Conservation (phyloP, 2,329 filamentous ascomycete genomes). For the Ceratocystiopsis sp. region DNA sequence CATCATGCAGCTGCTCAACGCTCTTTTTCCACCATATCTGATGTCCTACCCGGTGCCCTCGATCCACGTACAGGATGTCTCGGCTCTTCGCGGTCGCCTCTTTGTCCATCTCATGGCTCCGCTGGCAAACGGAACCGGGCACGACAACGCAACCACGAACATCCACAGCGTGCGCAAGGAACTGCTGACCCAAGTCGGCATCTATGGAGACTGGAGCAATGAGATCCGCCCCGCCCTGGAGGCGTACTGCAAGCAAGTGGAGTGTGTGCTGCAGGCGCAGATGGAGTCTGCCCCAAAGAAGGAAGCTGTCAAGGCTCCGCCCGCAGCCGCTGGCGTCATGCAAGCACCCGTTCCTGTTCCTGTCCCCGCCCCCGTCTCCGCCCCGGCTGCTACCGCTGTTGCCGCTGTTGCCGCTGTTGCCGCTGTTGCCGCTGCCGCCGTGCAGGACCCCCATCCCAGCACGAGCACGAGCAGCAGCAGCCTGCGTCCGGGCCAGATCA, state of each 20-base stretch:
- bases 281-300: too few relatives aligned
- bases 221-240: conserved; percentile 5
- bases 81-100: conserved; percentile 3
- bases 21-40: conserved; percentile 10
- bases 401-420: too few relatives aligned
- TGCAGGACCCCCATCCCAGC: too few relatives aligned
- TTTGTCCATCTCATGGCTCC: conserved; percentile 5
- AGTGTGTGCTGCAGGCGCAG: neutral
- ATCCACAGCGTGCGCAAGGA: neutral
- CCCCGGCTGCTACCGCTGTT: too few relatives aligned
- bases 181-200: conserved; percentile 2
- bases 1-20: conserved; percentile 9
- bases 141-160: neutral
- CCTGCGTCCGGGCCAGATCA: neutral
- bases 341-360: too few relatives aligned
- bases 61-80: conserved; percentile 4
- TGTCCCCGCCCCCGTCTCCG: too few relatives aligned
- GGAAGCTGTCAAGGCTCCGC: too few relatives aligned
- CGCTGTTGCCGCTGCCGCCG: too few relatives aligned
- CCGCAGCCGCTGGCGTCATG: too few relatives aligned
- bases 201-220: conserved; percentile 3
- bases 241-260: conserved; percentile 2
- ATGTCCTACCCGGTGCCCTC: conserved; percentile 6
- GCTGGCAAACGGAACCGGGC: neutral
- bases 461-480: neutral